Base-by-base conservation (phyloP, 2,329 filamentous ascomycete species). In the Xylaria sp. region DNA sequence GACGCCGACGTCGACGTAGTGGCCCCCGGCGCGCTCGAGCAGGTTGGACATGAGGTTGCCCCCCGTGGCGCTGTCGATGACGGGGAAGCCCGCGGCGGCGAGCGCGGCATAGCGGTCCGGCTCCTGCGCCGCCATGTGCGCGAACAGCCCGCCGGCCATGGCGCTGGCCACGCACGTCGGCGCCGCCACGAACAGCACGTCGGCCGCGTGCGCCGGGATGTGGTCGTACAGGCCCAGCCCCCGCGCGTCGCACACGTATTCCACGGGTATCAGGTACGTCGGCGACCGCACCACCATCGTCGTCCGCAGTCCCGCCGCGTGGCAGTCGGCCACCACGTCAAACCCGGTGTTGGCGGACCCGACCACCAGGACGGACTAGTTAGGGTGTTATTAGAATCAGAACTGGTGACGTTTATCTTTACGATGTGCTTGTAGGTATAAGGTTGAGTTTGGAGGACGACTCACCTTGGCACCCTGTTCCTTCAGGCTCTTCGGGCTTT, bases 321-420 rank as follows among this genome's bases (percentile, higher is more conserved):
- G 53, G 50, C 70, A 73, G 51, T 75, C 71, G 16, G 67, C 63
- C 24, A 72, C 56, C 1, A 75, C 61, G 59, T 77, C 73, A 45
- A 78, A 77, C 5, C 71, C 74, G 1, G 71, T 74, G 52, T 76
- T 76, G n/a, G 71, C 72, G 1, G 74, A 72, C 17, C 74, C 74
- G 26, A 74, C 63, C 7, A 75, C 59, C 9, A 68, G 41, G 9
- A 69, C 71, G 1, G 69, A 65, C 67, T 55, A 39, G 29, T 26
- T 26, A 5, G 9, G 24, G 24, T n/a, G n/a, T n/a, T n/a, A n/a
- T n/a, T n/a, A n/a, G n/a, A n/a, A n/a, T n/a, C n/a, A n/a, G n/a
- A n/a, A n/a, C n/a, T n/a, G n/a, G n/a, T n/a, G n/a, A n/a, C n/a
- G n/a, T n/a, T n/a, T n/a, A n/a, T n/a, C n/a, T n/a, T n/a, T n/a